A percentile compares a stretch with the other conserved stretches of the same genome.
Evolutionary conservation across 108 stramenopile genomes (phyloP).

Genomic region (Skeletonema tropicum): DNA sequence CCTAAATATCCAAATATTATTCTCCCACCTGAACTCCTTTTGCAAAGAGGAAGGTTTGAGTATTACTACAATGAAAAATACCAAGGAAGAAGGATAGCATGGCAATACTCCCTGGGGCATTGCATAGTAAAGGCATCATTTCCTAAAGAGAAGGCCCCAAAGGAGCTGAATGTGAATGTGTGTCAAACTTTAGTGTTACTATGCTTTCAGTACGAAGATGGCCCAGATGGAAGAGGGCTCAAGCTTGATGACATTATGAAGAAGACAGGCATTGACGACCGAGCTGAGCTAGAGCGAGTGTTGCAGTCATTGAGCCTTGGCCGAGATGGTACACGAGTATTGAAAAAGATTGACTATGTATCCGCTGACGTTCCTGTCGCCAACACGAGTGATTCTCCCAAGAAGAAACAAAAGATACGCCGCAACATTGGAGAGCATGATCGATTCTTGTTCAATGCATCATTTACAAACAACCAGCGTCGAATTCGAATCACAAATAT

Average conservation of each 20-base stretch:
- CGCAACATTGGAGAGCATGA: constrained; percentile 80
- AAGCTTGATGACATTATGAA: constrained; percentile 74
- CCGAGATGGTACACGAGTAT: constrained; percentile 79
- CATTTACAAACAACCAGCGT: constrained; percentile 83
- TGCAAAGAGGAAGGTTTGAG: constrained; percentile 63
- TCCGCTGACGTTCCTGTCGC: constrained; percentile 5
- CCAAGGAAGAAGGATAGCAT: constrained; percentile 94
- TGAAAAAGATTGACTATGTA: constrained; percentile 67
- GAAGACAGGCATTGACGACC: constrained; percentile 86
- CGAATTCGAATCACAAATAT: constrained; percentile 96
- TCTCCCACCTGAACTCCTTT: constrained; percentile 65
- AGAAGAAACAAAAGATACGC: constrained; percentile 65
- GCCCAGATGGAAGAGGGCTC: constrained; percentile 44
- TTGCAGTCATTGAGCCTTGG: constrained; percentile 88
- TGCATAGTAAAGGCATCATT: constrained; percentile 76
- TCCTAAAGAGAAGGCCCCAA: constrained; percentile 31
- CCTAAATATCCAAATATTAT: constrained; percentile 73
- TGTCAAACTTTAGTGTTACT: constrained; percentile 93
- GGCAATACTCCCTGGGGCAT: constrained; percentile 93
- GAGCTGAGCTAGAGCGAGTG: constrained; percentile 85
- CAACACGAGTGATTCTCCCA: constrained; percentile 36
- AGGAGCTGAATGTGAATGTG: constrained; percentile 87
- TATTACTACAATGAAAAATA: constrained; percentile 90
- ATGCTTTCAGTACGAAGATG: constrained; percentile 75
- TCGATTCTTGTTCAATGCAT: constrained; percentile 77